Evolutionary conservation across 495 filamentous ascomycete genomes (phyloP).

Genomic region (Aspergillus ostianus): DNA sequence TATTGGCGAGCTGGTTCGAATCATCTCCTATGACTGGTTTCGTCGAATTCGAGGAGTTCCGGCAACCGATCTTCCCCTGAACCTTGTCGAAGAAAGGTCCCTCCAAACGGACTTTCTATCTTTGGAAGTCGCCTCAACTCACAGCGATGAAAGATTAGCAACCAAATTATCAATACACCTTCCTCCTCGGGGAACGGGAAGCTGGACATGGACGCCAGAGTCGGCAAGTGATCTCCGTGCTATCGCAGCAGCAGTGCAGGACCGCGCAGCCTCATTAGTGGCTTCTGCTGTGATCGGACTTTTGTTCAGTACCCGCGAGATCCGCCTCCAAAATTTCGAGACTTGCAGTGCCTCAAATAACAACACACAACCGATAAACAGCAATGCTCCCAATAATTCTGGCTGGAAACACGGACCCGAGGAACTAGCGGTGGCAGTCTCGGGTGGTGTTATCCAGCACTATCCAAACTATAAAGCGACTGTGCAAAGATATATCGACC

Average conservation of each 20-base stretch:
- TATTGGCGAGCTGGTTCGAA: constrained; percentile 48
- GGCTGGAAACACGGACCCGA: constrained; percentile 37
- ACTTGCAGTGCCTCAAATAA: constrained; percentile 13
- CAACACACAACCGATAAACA: not conserved
- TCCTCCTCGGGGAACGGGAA: constrained; percentile 29
- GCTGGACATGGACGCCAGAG: constrained; percentile 57
- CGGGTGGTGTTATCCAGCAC: constrained; percentile 68
- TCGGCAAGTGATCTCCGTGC: constrained; percentile 49
- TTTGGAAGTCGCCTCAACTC: constrained; percentile 47
- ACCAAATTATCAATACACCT: constrained; percentile 29
- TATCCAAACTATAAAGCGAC: constrained; percentile 66
- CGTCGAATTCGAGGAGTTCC: constrained; percentile 28
- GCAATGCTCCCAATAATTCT: not conserved
- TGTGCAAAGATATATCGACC: constrained; percentile 61
- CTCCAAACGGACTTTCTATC: constrained; percentile 66
- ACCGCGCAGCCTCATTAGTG: constrained; percentile 60
- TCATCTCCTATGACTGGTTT: constrained; percentile 64
- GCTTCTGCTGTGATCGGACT: constrained; percentile 65
- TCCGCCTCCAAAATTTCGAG: constrained; percentile 25
- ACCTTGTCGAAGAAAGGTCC: constrained; percentile 28
- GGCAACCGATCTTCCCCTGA: constrained; percentile 8
- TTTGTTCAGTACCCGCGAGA: constrained; percentile 59
- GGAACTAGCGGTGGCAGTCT: constrained; percentile 67
- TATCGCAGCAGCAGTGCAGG: constrained; percentile 58
- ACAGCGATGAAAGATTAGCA: constrained; percentile 37